Evolutionary conservation across 805 yeast species (phyloP), one percentile per base, ranked within the genome.

Genomic region (Kockiozyma suomiensis): DNA sequence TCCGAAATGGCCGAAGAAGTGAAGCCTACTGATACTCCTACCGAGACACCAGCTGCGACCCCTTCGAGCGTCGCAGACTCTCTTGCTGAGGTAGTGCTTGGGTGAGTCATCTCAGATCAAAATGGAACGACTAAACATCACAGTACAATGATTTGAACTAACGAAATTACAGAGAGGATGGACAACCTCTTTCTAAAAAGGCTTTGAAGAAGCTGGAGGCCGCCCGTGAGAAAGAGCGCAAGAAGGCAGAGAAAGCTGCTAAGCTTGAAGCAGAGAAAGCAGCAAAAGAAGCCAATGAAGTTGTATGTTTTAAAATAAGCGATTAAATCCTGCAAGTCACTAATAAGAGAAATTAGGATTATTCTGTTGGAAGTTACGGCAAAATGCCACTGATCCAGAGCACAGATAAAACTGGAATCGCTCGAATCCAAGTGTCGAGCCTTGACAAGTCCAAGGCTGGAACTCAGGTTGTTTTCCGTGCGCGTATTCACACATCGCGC

Each of bases 201-300:
- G 99, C 97, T 1, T 79, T 94, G 70, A 94, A 94, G 82, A 94
- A 94, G 79, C 82, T 94, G 64, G 94, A 88, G 74, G 93, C 93
- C 72, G 97, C 90, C 76, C 85, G 82, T 72, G 97, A 92, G 77
- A 93, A 93, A 80, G 96, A 87, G 68, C 85, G 82, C 72, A 93
- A 92, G 82, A 92, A 92, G 80, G 94, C 90, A 41, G 97, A 90
- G 75, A 87, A 86, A 70, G 97, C 94, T 54, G 96, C 88, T 40
- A 89, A 89, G 76, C 77, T 88, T 59, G 96, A 93, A 42, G 82
- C 83, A 64, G 97, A 91, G 74, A 87, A 87, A 76, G 96, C 92
- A 64, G 92, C 87, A 66, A 85, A 86, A 67, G 81, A 79, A 53
- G 86, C 86, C 46, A 83, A 84, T 47, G 94, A 90, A 63, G 85